These are phyloP conservation scores for Fusarium scirpi DNA, from an alignment of 2,329 filamentous ascomycete species.

Conservation along the genomic window DNA sequence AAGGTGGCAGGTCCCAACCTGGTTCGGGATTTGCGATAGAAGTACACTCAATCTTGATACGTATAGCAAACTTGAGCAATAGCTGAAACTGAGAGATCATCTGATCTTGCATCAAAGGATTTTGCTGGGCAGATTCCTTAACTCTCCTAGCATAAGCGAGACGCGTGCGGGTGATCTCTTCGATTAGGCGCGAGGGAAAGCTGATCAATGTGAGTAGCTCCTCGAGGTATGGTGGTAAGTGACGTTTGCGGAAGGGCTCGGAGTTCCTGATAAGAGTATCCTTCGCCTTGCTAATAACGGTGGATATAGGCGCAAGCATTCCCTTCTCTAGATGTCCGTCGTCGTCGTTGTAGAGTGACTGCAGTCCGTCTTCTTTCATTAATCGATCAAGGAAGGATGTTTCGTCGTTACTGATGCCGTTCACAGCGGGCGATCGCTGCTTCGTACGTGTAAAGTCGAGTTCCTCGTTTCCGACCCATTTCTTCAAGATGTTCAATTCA, in stretches of 20 bases:
- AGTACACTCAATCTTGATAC: slow-evolving; percentile 91
- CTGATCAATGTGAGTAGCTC: slow-evolving; percentile 96
- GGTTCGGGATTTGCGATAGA: slow-evolving; percentile 86
- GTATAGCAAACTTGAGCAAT: slow-evolving; percentile 87
- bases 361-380: slow-evolving; percentile 94
- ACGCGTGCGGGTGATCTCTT: slow-evolving; percentile 94
- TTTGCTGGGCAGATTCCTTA: slow-evolving; percentile 93
- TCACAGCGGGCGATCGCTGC: slow-evolving; percentile 70
- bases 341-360: slow-evolving; percentile 85
- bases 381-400: slow-evolving; percentile 94
- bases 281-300: slow-evolving; percentile 94
- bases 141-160: slow-evolving; percentile 93
- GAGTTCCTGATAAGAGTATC: slow-evolving; percentile 89
- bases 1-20: slow-evolving; percentile 95
- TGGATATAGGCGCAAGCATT: slow-evolving; percentile 85
- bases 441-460: slow-evolving; percentile 87
- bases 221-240: slow-evolving; percentile 95
- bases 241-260: slow-evolving; percentile 84
- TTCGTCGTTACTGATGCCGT: slow-evolving; percentile 83
- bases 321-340: slow-evolving; percentile 67
- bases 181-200: slow-evolving; percentile 93
- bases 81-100: slow-evolving; percentile 98
- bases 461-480: slow-evolving; percentile 97
- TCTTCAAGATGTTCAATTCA: slow-evolving; percentile 88
- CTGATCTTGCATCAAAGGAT: slow-evolving; percentile 93